phyloP scores from a whole-genome alignment of 805 yeast genomes.

The Citeromyces matritensis region DNA sequence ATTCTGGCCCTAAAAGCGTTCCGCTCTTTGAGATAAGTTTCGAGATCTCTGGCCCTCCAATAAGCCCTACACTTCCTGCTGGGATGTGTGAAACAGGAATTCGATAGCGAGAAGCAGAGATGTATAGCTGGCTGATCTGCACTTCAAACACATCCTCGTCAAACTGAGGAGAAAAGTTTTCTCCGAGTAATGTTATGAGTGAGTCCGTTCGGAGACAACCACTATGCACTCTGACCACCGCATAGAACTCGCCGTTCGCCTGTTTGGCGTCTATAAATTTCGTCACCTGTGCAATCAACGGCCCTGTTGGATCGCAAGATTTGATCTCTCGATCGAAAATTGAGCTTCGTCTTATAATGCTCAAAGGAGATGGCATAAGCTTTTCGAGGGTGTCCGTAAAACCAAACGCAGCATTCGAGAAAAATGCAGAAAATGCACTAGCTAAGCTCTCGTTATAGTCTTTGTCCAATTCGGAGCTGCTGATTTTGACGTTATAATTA shows the following conservation, averaged over 20 bases:
- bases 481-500: slow-evolving; percentile 24
- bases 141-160: slow-evolving; percentile 34
- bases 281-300: slow-evolving; percentile 35
- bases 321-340: slow-evolving; percentile 14
- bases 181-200: slow-evolving; percentile 40
- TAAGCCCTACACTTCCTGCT: slow-evolving; percentile 55
- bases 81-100: slow-evolving; percentile 34
- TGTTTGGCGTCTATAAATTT: slow-evolving; percentile 44
- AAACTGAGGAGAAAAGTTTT: slow-evolving; percentile 27
- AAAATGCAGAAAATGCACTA: slow-evolving; percentile 36
- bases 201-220: slow-evolving; percentile 41
- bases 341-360: slow-evolving; percentile 10
- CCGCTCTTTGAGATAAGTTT: slow-evolving; percentile 48
- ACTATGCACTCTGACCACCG: slow-evolving; percentile 44
- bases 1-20: slow-evolving; percentile 1
- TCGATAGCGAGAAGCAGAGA: slow-evolving; percentile 62
- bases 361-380: slow-evolving; percentile 19
- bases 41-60: slow-evolving; percentile 40
- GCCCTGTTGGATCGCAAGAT: slow-evolving; percentile 21
- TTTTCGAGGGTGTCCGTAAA: slow-evolving; percentile 33
- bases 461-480: slow-evolving; percentile 21
- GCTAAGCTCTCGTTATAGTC: slow-evolving; percentile 49
- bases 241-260: slow-evolving; percentile 29
- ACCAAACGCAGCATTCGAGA: slow-evolving; percentile 29
- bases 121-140: slow-evolving; percentile 22